A percentile compares a stretch with the other conserved stretches of the same genome.
Evolutionary conservation across 1,284 basidiomycete species (phyloP).

Genomic region (Rhodotorula sp.): DNA sequence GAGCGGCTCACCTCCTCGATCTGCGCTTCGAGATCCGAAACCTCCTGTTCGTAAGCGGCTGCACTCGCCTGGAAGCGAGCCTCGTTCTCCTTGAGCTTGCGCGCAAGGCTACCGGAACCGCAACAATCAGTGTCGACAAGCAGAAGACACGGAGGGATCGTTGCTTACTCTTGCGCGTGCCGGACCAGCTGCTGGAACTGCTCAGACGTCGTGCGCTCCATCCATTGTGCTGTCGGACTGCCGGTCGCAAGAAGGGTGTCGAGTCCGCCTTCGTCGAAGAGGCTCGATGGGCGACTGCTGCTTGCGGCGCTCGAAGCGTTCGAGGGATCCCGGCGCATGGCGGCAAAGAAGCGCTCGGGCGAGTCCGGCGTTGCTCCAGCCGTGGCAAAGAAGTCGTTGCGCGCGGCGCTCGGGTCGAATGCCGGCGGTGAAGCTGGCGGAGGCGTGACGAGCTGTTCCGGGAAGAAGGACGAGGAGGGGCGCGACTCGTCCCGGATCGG

Average conservation of each 20-base stretch:
- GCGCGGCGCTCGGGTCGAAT: neutral
- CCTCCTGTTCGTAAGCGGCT: conserved; percentile 31
- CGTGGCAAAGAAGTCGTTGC: conserved; percentile 11
- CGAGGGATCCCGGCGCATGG: conserved; percentile 13
- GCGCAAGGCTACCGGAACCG: conserved; percentile 10
- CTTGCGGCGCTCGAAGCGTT: conserved; percentile 4
- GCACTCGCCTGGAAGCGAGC: conserved; percentile 25
- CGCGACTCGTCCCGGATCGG: conserved; percentile 17
- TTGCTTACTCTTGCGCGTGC: conserved; percentile 29
- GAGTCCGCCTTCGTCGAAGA: conserved; percentile 23
- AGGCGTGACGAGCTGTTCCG: neutral
- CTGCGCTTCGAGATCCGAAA: conserved; percentile 32
- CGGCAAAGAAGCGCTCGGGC: conserved; percentile 18
- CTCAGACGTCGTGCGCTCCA: conserved; percentile 10
- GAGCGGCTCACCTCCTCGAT: conserved; percentile 32
- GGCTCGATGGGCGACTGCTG: conserved; percentile 15
- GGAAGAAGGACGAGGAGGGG: conserved; percentile 23
- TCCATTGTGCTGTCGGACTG: neutral
- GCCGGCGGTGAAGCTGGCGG: neutral
- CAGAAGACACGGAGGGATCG: neutral
- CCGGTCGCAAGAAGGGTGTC: conserved; percentile 1
- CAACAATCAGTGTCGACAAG: neutral
- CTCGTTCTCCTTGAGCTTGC: conserved; percentile 36
- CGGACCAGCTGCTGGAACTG: conserved; percentile 29
- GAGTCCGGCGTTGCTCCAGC: conserved; percentile 7